Evolutionary conservation across 306 rosid genomes (phyloP), one percentile per base, ranked within the genome.

Genomic region (Prunus armeniaca): DNA sequence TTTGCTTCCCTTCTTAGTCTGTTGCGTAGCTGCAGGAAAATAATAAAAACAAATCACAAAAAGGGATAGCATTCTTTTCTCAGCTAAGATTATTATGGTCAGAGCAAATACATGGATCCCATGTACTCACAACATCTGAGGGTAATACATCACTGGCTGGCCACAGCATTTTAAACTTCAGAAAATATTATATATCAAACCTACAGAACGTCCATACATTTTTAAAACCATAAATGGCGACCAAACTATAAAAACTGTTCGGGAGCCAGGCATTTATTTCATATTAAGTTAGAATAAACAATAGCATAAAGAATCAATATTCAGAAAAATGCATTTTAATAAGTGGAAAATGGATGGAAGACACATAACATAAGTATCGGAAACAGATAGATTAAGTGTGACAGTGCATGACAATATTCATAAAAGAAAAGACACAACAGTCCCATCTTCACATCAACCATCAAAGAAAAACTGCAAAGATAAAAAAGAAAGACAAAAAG

Each of bases 1-100:
- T 77, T 69, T 77, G 96, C 96, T 84, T 92, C 97, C 62, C 49
- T 81, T 84, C 72, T 51, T 52, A 80, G 81, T 79, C 80, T 88
- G 43, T 79, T 80, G 51, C 85, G 96, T 76, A 25, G 62, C 97
- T 95, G 84, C 61, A 81, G 57, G 55, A 69, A 73, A 54, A 67
- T 64, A 41, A 28, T 6, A 57, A 77, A 69, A 4, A 50, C 25
- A 27, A 50, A 47, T 51, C 27, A 20, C 18, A 2, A 1, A 66
- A 41, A 19, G 12, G 13, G 57, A 12, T 19, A 49, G 2, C 27
- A 24, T 38, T 38, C 15, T 47, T 13, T 47, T 47, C 15, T 47
- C 52, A 47, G 66, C 61, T 65, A 3, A 75, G 9, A 3, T 38
- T n/a, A 20, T n/a, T 43, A 28, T 30, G 52, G 43, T 38, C 43